phyloP scores from a whole-genome alignment of 768 basidiomycete species.

The Agrocybe praecox region DNA sequence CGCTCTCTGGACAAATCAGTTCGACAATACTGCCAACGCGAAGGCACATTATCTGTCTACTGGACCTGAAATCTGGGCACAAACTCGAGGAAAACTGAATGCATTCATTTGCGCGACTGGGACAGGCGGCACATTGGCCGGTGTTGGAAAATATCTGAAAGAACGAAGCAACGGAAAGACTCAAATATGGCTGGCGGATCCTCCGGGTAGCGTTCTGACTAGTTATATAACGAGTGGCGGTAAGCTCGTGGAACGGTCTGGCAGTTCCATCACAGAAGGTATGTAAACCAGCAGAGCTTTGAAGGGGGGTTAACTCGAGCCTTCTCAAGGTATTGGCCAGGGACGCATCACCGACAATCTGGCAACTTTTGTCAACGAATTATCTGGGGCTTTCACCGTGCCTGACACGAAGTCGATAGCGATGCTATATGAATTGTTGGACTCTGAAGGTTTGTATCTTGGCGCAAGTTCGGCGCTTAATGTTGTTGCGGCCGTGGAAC shows the following conservation, averaged over 20 bases:
- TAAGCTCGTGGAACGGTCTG: constrained; percentile 71
- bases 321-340: constrained; percentile 84
- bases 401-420: constrained; percentile 87
- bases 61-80: constrained; percentile 96
- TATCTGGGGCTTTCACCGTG: constrained; percentile 85
- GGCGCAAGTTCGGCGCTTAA: constrained; percentile 95
- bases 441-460: constrained; percentile 91
- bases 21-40: constrained; percentile 95
- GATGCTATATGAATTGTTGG: constrained; percentile 92
- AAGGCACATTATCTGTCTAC: constrained; percentile 86
- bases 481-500: constrained; percentile 89
- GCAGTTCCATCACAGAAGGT: constrained; percentile 96
- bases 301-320: background rate
- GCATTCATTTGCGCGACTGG: constrained; percentile 96
- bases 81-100: constrained; percentile 76
- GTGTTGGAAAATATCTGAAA: constrained; percentile 80
- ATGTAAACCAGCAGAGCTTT: constrained; percentile 9
- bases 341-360: constrained; percentile 94
- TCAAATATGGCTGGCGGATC: constrained; percentile 95
- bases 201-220: constrained; percentile 91
- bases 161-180: constrained; percentile 79
- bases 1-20: constrained; percentile 97
- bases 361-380: constrained; percentile 72
- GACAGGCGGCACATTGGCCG: constrained; percentile 95
- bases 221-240: constrained; percentile 83